Percentiles rank a stretch among this genome's conserved stretches.
Conservation (phyloP, 305 asterid species). For the Fraxinus angustifolia region DNA sequence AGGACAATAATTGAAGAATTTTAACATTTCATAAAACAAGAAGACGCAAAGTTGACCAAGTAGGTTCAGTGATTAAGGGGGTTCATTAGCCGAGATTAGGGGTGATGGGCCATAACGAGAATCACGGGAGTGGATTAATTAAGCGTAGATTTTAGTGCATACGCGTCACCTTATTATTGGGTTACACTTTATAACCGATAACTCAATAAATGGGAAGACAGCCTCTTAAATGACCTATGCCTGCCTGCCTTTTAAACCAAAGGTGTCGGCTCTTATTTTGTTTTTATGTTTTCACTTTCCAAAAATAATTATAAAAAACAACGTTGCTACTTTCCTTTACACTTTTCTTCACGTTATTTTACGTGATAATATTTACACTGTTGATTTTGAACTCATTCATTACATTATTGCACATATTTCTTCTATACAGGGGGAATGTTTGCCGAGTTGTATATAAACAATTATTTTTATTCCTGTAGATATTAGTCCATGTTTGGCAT, state of each 20-base stretch:
- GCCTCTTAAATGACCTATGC: not conserved
- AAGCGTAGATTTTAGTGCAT: not conserved
- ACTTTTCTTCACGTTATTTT: no score
- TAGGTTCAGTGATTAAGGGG: constrained; percentile 11
- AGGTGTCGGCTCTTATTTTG: not conserved
- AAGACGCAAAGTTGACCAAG: not conserved
- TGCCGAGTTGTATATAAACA: no score
- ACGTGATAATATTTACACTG: no score
- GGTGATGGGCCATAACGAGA: constrained; percentile 7
- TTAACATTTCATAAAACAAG: not conserved
- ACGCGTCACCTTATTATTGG: not conserved
- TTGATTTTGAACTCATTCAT: no score
- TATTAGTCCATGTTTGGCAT: not conserved
- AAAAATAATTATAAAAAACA: not conserved
- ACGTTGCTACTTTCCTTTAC: no score
- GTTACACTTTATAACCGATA: not conserved
- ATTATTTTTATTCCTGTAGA: not conserved
- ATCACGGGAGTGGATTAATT: constrained; percentile 6
- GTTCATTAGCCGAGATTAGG: not conserved
- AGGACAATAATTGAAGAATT: not conserved
- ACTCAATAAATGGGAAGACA: not conserved
- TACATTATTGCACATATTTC: no score
- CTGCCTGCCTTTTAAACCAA: not conserved
- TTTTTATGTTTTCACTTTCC: not conserved
- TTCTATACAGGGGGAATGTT: no score